Evolutionary conservation across 208 protist genomes (phyloP), one percentile per base, ranked within the genome.

Genomic region (Trypanosoma caninum): DNA sequence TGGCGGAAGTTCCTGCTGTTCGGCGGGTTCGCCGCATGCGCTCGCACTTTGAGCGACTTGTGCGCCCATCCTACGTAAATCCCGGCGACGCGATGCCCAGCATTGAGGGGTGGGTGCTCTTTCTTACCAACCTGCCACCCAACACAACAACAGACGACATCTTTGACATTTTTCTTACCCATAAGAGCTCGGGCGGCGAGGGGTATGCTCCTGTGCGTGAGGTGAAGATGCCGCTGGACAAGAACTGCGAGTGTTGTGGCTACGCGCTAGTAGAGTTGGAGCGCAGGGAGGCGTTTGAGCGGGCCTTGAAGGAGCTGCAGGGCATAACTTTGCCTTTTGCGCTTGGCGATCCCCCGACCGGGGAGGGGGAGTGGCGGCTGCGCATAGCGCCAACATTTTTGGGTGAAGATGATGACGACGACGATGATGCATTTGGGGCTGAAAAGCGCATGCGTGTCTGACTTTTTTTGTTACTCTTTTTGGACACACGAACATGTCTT

Each of bases 61-160:
- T 85, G 45, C 82, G 77, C 16, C 87, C 87, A 8, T 59, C 69
- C 13, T 66, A 78, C 46, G 76, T 91, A 9, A 41, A 52, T 30
- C 76, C 84, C 0, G 87, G 83, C 28, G 64, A 74, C 27, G 68
- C 84, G 35, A 83, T 85, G 20, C 83, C 87, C 2, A 94, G 87
- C 67, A 86, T 94, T 44, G 87, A 94, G 69, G 84, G 84, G 8
- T 94, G 87, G 87, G 76, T 86, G 30, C 61, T 94, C 4, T 80
- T 91, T 51, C 64, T 94, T 20, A 77, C 71, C 2, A 80, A 83
- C 55, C 69, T 91, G n/a, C 82, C 84, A 3, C 47, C 65, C 9
- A 75, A 77, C 7, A 84, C 84, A 11, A 87, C 82, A 3, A 69
- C 65, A 23, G 80, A 87, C 52, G 74, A 90, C 64, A 74, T 94